Percentiles rank a stretch among this genome's conserved stretches.
These are phyloP conservation scores for Lentinula sp. DNA, from an alignment of 768 basidiomycete genomes.

Conservation along the genomic window DNA sequence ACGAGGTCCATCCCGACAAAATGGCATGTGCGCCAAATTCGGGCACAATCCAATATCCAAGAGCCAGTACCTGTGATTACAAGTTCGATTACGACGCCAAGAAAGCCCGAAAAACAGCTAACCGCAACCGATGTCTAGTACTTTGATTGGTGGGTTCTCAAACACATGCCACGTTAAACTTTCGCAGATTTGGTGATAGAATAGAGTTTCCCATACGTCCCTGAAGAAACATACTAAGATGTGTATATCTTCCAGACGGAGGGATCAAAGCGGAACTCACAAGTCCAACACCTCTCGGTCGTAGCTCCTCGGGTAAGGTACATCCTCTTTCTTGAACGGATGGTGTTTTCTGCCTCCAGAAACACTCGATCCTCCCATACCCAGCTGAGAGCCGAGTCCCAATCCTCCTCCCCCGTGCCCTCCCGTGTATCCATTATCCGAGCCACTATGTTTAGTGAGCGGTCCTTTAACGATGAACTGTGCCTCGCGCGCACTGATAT, in stretches of 20 bases:
- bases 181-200: conserved; percentile 45
- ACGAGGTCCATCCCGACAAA: conserved; percentile 73
- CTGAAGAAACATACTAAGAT: conserved; percentile 24
- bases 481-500: conserved; percentile 44
- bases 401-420: conserved; percentile 10
- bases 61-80: conserved; percentile 50
- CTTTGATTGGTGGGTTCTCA: conserved; percentile 50
- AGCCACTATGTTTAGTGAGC: conserved; percentile 4
- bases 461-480: conserved; percentile 52
- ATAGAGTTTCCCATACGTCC: conserved; percentile 64
- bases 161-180: conserved; percentile 65
- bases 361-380: conserved; percentile 8
- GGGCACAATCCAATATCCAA: conserved; percentile 66
- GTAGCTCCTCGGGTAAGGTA: conserved; percentile 68
- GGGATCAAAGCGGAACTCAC: conserved; percentile 35
- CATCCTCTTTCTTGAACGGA: conserved; percentile 39
- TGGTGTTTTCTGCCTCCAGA: conserved; percentile 48
- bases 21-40: conserved; percentile 54
- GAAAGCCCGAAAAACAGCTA: conserved; percentile 15
- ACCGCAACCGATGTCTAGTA: conserved; percentile 78
- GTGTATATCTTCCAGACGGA: conserved; percentile 1
- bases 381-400: background rate
- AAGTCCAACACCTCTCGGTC: conserved; percentile 57
- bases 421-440: conserved; percentile 18
- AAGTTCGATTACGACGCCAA: background rate